Base-by-base conservation (phyloP, 1,284 basidiomycete species). In the Cerrena zonata region DNA sequence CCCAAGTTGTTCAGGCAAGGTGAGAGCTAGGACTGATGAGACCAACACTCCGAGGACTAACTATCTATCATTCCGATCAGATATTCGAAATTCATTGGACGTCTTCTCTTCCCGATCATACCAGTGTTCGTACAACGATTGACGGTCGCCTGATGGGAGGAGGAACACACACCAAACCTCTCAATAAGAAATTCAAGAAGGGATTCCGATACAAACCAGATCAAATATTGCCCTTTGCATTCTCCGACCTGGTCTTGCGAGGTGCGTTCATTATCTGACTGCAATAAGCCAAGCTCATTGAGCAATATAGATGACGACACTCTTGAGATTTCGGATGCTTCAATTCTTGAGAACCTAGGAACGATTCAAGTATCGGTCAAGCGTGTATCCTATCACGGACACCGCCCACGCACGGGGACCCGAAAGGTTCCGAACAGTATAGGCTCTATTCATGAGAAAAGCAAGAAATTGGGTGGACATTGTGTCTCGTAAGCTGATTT, bases 401-500 rank as follows among this genome's bases (percentile, higher is more conserved):
- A 26, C 19, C 4, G 15, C 21, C 4, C 5, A 26, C 21, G 11
- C 13, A 42, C 49, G 34, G 44, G n/a, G 25, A 25, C 27, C 12
- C 13, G 30, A 12, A n/a, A n/a, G n/a, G n/a, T 25, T 19, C 2
- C 24, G 25, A 11, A 25, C 2, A 41, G 18, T 12, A 48, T 53
- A 19, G 51, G 51, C 2, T 21, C 51, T 13, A 25, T 53, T 4
- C 39, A 53, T 40, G 51, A 53, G 36, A 42, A 42, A n/a, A 46
- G 27, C 22, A 53, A 53, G 48, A 53, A 53, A 22, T 41, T 42
- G 5, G 51, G 51, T 5, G 41, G 27, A 13, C 51, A 53, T 43
- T 53, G 51, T 34, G 43, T 53, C 13, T 24, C 47, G 51, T 53
- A 24, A 49, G 51, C n/a, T n/a, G n/a, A n/a, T 46, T 13, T 22